Evolutionary conservation across 495 filamentous ascomycete species (phyloP), one percentile per base, ranked within the genome.

Genomic region (Penicillium arizonense): DNA sequence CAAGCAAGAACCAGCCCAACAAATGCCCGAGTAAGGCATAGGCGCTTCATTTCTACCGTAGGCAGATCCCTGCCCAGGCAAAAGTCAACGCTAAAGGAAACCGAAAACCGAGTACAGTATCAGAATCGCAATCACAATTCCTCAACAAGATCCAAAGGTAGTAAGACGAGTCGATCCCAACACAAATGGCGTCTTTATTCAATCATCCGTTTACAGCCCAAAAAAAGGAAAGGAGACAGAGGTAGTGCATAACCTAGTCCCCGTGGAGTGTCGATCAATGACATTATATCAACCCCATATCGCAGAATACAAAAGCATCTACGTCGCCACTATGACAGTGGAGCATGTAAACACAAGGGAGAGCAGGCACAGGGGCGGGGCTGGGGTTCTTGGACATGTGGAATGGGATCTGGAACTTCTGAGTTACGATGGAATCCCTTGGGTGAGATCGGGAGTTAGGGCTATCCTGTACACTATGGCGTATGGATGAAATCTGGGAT

Each of bases 201-300:
- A 18, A 18, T 18, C 28, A 30, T 30, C 28, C 28, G 5, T 30
- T 30, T 30, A 5, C 6, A 6, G 8, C 7, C 28, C 28, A 8
- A 6, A 9, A 9, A 30, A 30, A 18, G 18, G 18, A 18, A 18
- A 18, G 18, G 18, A 18, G 28, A 30, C n/a, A 30, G 2, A 30
- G 28, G 7, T 8, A 7, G 2, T 10, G 28, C 28, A 30, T 8
- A 2, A 30, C 5, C 8, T 2, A 7, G 5, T 30, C 28, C 4
- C 5, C 9, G 9, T 24, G 23, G 23, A 30, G 45, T 63, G 62
- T 56, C 62, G 62, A 63, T 65, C 62, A 52, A 37, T 23, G 34
- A 13, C 42, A 37, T 65, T 65, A 60, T 63, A 65, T 60, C 46
- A 46, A 47, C 38, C 21, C 28, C 28, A 8, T 30, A 30, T 30